Base-by-base conservation (phyloP, 768 basidiomycete species). In the Tricholoma hemisulphureum region DNA sequence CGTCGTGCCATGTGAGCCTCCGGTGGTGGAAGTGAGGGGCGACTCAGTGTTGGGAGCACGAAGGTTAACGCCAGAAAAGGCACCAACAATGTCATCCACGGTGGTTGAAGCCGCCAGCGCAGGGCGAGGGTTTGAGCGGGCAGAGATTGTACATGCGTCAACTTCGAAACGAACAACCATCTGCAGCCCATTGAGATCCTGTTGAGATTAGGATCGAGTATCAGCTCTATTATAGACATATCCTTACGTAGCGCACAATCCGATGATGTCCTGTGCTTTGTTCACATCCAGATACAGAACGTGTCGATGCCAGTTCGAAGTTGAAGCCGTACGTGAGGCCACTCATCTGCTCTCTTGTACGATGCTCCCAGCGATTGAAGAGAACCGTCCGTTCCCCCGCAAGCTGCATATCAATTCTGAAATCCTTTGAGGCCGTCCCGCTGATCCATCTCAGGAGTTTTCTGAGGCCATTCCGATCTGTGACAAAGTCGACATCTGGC, bases 371-470 rank as follows among this genome's bases (percentile, higher is more conserved):
- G 1, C 89, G 74, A 55, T 82, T 84, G 63, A 91, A 71, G 24
- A 92, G 63, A 14, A 88, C 72, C 0, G 89, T 90, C 55, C 73
- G 75, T 21, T 71, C 59, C 1, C 88, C 87, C 0, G 76, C 79
- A 16, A 89, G 73, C 65, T 91, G 83, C 3, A 84, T 59, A 56
- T 93, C 88, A 60, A 93, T 88, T 18, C 90, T 75, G 64, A 91
- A 93, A 54, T 83, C 80, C 9, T 68, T 71, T 3, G 58, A 61
- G 11, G 71, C 65, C 9, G 70, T 71, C 23, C 70, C 73, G 16
- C 65, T 67, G n/a, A 80, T 74, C 85, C 84, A 88, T 23, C 83
- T 75, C 20, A 84, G 64, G 37, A 91, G 71, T 67, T 87, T 88
- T 23, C 88, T 78, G 16, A 90, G 71, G 23, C 75, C 76, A 63